A percentile compares a stretch with the other conserved stretches of the same genome.
phyloP scores from a whole-genome alignment of 2,329 filamentous ascomycete species.

The Aspergillus pseudotamarii region DNA sequence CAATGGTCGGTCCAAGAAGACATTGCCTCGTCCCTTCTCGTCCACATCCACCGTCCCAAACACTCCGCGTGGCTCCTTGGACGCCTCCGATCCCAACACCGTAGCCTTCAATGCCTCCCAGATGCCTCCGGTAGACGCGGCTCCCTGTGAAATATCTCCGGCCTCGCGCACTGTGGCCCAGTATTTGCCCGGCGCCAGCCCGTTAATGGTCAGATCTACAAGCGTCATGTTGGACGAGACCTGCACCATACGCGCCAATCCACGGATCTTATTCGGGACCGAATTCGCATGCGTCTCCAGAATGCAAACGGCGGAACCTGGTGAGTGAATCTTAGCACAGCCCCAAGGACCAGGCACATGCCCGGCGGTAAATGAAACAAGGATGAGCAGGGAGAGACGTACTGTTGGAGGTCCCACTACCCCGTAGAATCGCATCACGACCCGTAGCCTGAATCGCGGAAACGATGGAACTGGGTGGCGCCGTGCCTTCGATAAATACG shows the following conservation, averaged over 20 bases:
- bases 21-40: constrained; percentile 72
- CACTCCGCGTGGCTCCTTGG: constrained; percentile 58
- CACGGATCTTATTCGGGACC: constrained; percentile 72
- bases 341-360: neutral
- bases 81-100: constrained; percentile 35
- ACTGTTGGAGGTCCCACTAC: constrained; percentile 84
- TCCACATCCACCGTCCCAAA: constrained; percentile 78
- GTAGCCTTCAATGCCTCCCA: constrained; percentile 65
- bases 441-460: constrained; percentile 86
- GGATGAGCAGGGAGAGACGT: constrained; percentile 23
- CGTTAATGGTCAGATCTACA: constrained; percentile 83
- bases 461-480: constrained; percentile 86
- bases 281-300: constrained; percentile 76
- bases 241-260: constrained; percentile 91
- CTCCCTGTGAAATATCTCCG: constrained; percentile 83
- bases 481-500: constrained; percentile 82
- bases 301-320: constrained; percentile 74
- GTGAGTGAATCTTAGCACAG: neutral
- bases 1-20: constrained; percentile 79
- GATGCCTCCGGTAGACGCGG: constrained; percentile 77
- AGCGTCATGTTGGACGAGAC: constrained; percentile 77
- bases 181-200: constrained; percentile 79
- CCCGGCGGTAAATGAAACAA: neutral
- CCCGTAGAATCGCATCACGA: constrained; percentile 89
- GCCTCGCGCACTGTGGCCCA: constrained; percentile 81